Conservation (phyloP, 306 rosid species). For the Vachellia collinsii region DNA sequence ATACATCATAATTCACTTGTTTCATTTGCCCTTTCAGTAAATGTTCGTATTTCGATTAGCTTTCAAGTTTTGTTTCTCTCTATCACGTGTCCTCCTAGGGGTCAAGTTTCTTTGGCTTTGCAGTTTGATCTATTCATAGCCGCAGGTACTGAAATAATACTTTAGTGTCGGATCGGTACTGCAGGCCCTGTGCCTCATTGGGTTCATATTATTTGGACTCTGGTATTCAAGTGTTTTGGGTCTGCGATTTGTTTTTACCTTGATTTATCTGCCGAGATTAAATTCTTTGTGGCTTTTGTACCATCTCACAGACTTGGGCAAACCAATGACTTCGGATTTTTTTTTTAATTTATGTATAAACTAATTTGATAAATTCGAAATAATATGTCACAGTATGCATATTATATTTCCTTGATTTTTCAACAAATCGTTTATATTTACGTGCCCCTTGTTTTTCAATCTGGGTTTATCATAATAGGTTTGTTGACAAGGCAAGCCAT, state of each 20-base stretch:
- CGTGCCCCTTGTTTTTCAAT: background rate
- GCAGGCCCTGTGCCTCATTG: background rate
- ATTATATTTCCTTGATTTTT: background rate
- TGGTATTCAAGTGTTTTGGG: background rate
- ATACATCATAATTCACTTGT: background rate
- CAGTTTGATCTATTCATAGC: no score
- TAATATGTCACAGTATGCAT: background rate
- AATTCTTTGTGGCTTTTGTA: background rate
- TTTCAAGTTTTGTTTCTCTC: background rate
- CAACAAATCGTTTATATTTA: background rate
- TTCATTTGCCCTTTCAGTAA: background rate
- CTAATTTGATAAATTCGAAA: conserved; percentile 2
- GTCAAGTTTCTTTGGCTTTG: background rate
- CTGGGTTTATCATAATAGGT: background rate
- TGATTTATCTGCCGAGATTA: background rate
- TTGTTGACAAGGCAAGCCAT: background rate
- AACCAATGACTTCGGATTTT: background rate
- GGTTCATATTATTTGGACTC: conserved; percentile 11
- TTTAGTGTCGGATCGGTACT: background rate
- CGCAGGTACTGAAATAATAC: background rate
- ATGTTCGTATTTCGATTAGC: background rate
- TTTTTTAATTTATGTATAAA: background rate
- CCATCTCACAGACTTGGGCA: background rate
- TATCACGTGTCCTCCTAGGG: background rate
- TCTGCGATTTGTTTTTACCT: conserved; percentile 2